These are phyloP conservation scores for Leccinum subtestaceum DNA, from an alignment of 768 basidiomycete species.

Conservation along the genomic window DNA sequence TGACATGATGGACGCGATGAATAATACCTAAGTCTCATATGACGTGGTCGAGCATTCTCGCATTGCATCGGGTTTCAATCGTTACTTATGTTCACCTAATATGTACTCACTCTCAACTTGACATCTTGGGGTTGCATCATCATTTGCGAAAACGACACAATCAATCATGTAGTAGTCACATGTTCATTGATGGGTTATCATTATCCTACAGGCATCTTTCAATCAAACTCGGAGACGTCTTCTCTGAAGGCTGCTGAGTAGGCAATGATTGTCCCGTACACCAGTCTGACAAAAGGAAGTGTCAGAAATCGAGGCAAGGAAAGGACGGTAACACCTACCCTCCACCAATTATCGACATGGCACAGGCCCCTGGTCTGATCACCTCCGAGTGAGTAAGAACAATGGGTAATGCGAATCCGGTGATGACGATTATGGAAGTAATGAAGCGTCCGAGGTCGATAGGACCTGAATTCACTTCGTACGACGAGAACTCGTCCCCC, in stretches of 20 bases:
- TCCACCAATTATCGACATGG: conserved; percentile 95
- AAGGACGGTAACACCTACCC: conserved; percentile 42
- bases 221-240: conserved; percentile 81
- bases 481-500: conserved; percentile 80
- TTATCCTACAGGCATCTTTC: neutral
- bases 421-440: conserved; percentile 85
- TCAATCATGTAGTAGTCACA: conserved; percentile 14
- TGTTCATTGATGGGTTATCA: conserved; percentile 10
- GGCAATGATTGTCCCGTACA: conserved; percentile 88
- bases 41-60: neutral
- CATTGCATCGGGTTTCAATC: neutral
- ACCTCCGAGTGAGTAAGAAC: conserved; percentile 90
- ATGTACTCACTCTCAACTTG: neutral
- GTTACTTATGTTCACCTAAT: neutral
- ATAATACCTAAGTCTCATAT: conserved; percentile 3
- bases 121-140: neutral
- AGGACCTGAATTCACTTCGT: conserved; percentile 66
- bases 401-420: conserved; percentile 90
- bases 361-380: conserved; percentile 79
- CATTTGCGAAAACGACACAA: conserved; percentile 7
- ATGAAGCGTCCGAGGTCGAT: conserved; percentile 94
- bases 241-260: conserved; percentile 83
- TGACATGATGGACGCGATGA: conserved; percentile 9
- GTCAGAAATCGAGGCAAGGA: neutral
- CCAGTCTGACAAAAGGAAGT: conserved; percentile 45